These are phyloP conservation scores for Litsea cubeba DNA, from an alignment of 164 flowering plant species.

Conservation along the genomic window DNA sequence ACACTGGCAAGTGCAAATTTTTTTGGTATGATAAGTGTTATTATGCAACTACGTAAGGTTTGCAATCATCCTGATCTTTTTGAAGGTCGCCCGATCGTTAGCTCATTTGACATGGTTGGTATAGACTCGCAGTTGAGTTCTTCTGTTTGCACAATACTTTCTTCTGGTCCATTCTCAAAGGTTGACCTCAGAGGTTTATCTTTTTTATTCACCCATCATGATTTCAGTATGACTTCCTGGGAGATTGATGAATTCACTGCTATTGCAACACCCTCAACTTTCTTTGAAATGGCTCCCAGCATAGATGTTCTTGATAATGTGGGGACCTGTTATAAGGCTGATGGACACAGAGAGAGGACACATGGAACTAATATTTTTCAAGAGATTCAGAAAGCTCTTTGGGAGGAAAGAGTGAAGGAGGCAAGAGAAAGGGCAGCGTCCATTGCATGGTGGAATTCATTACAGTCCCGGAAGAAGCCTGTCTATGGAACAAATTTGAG, in stretches of 20 bases:
- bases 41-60: conserved; percentile 99
- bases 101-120: conserved; percentile 94
- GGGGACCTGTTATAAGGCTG: conserved; percentile 9
- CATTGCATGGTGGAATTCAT: conserved; percentile 98
- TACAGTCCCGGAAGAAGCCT: conserved; percentile 75
- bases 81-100: conserved; percentile 97
- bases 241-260: conserved; percentile 70
- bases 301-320: conserved; percentile 21
- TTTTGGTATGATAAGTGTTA: conserved; percentile 95
- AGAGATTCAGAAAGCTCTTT: conserved; percentile 66
- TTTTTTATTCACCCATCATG: conserved; percentile 74
- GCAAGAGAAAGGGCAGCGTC: conserved; percentile 70
- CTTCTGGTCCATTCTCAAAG: conserved; percentile 45
- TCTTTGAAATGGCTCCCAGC: conserved; percentile 40
- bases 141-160: conserved; percentile 55
- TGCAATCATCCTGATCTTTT: conserved; percentile 99
- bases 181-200: conserved; percentile 66
- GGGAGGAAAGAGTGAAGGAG: conserved; percentile 69
- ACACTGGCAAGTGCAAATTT: conserved; percentile 87
- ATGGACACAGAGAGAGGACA: conserved; percentile 23
- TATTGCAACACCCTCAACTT: conserved; percentile 64
- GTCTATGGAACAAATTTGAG: conserved; percentile 61
- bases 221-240: conserved; percentile 88
- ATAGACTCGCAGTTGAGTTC: conserved; percentile 72
- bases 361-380: conserved; percentile 70